These are phyloP conservation scores for Biscutella laevigata DNA, from an alignment of 441 rosid genomes.

Conservation along the genomic window DNA sequence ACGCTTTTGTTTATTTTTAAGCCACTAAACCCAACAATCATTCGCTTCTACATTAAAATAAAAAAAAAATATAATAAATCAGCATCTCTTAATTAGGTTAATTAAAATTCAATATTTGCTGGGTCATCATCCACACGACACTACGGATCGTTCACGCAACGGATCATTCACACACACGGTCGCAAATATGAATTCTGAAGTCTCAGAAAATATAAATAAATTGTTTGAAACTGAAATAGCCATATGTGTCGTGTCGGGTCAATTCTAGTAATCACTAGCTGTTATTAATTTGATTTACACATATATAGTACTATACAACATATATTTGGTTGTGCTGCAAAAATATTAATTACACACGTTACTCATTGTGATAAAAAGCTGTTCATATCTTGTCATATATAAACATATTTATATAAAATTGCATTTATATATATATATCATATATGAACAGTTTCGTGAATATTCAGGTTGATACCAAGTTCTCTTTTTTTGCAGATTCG, in stretches of 20 bases:
- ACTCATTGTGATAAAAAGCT: background rate
- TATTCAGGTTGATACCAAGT: slow-evolving; percentile 23
- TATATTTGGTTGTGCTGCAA: background rate
- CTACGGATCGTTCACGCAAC: slow-evolving; percentile 1
- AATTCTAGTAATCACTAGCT: background rate
- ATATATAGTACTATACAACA: background rate
- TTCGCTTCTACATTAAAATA: slow-evolving; percentile 30
- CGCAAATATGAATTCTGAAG: background rate
- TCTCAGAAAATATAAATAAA: background rate
- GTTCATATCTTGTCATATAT: no score
- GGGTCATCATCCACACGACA: slow-evolving; percentile 2
- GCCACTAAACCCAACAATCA: slow-evolving; percentile 32
- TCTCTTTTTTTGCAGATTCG: slow-evolving; percentile 3
- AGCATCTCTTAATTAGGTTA: background rate
- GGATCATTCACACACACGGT: background rate
- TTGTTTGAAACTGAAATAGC: background rate
- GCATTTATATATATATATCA: background rate
- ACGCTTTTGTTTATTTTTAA: slow-evolving; percentile 19
- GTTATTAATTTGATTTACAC: background rate
- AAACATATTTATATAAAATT: background rate
- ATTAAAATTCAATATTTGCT: background rate
- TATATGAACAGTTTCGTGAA: slow-evolving; percentile 6
- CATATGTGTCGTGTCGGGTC: background rate
- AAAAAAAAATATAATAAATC: slow-evolving; percentile 20
- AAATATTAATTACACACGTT: background rate